These are phyloP conservation scores for Polychytrium aggregatum DNA, from an alignment of 192 early-diverging fungal species.

Conservation along the genomic window DNA sequence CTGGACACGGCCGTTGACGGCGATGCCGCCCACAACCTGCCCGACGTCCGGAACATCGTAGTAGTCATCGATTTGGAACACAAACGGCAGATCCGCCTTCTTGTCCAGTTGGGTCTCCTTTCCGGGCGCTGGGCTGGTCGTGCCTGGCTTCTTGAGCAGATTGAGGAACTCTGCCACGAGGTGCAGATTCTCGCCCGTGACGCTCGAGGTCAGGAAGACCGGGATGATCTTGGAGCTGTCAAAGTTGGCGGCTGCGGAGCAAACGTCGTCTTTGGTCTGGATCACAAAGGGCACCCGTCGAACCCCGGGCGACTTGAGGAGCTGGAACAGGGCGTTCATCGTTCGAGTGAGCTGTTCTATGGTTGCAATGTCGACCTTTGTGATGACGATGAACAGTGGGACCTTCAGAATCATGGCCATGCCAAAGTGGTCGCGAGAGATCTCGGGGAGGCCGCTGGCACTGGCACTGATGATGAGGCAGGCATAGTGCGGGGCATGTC, in stretches of 20 bases:
- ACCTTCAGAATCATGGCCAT: conserved; percentile 62
- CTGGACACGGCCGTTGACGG: conserved; percentile 22
- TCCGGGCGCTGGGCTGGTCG: conserved; percentile 11
- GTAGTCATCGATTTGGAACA: conserved; percentile 75
- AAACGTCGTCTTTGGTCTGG: conserved; percentile 30
- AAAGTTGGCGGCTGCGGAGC: conserved; percentile 18
- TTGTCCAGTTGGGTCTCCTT: conserved; percentile 16
- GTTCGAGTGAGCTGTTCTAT: conserved; percentile 29
- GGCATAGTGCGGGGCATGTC: conserved; percentile 72
- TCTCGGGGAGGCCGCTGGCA: conserved; percentile 45
- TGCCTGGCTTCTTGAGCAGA: conserved; percentile 48
- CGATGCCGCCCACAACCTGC: conserved; percentile 30
- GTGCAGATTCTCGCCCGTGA: conserved; percentile 62
- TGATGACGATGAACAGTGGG: conserved; percentile 73
- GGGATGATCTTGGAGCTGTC: conserved; percentile 50
- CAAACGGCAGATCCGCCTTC: conserved; percentile 21
- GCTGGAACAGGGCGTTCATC: conserved; percentile 20
- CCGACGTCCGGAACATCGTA: conserved; percentile 53
- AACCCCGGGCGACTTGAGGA: conserved; percentile 32
- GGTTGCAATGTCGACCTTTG: conserved; percentile 62
- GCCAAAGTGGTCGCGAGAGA: conserved; percentile 68
- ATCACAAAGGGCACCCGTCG: conserved; percentile 32
- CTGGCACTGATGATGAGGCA: conserved; percentile 72
- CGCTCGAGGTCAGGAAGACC: conserved; percentile 74
- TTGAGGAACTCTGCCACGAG: conserved; percentile 57